These are phyloP conservation scores for Talaromyces amestolkiae DNA, from an alignment of 2,329 filamentous ascomycete species.

Conservation along the genomic window DNA sequence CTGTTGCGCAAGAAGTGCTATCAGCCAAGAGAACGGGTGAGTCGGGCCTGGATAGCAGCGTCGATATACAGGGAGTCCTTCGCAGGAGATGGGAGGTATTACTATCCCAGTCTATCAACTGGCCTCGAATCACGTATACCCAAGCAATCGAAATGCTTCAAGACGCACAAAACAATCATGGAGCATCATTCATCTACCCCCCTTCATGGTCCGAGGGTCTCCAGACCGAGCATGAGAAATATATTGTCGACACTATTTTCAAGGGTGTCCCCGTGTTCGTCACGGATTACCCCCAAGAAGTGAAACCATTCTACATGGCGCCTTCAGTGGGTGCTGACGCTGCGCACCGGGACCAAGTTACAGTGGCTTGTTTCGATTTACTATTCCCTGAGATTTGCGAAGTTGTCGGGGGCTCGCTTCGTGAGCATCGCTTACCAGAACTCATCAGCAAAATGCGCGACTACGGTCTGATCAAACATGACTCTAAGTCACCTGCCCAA, in stretches of 20 bases:
- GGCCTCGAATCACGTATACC: conserved; percentile 81
- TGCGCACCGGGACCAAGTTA: conserved; percentile 38
- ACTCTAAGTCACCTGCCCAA: conserved; percentile 14
- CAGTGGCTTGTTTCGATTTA: conserved; percentile 87
- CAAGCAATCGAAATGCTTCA: conserved; percentile 70
- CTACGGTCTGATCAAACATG: conserved; percentile 57
- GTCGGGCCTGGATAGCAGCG: conserved; percentile 39
- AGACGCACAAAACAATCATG: conserved; percentile 51
- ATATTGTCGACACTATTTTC: conserved; percentile 68
- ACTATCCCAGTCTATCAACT: conserved; percentile 48
- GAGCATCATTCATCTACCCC: conserved; percentile 61
- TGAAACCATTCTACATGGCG: conserved; percentile 92
- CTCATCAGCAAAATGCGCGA: conserved; percentile 69
- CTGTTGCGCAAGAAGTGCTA: conserved; percentile 56
- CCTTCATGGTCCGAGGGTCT: conserved; percentile 72
- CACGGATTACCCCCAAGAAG: conserved; percentile 81
- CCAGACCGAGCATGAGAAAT: conserved; percentile 90
- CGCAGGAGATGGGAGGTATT: conserved; percentile 71
- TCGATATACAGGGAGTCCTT: conserved; percentile 49
- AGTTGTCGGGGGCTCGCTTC: conserved; percentile 82
- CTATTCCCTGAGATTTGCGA: conserved; percentile 83
- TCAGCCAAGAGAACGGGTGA: conserved; percentile 44
- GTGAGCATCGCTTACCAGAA: conserved; percentile 71
- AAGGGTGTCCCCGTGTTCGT: conserved; percentile 75
- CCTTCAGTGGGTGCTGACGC: conserved; percentile 42